Percentiles rank a stretch among this genome's conserved stretches.
These are phyloP conservation scores for Voacanga thouarsii DNA, from an alignment of 257 asterid species.

Conservation along the genomic window DNA sequence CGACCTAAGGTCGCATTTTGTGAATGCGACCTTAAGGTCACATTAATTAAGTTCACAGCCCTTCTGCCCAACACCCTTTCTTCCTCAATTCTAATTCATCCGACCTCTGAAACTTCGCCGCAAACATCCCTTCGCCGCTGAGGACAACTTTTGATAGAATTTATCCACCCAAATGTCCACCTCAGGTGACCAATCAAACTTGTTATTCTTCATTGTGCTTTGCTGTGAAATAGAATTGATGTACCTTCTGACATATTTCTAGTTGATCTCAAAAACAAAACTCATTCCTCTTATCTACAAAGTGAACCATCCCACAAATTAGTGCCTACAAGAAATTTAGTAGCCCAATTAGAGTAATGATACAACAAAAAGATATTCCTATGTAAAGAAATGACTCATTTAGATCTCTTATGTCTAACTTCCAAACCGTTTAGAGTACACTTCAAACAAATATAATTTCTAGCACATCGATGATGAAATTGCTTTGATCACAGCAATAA, in stretches of 20 bases:
- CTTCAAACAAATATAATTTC: background rate
- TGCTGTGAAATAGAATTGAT: constrained; percentile 34
- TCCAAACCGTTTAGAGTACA: background rate
- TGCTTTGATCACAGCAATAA: background rate
- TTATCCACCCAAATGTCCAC: constrained; percentile 14
- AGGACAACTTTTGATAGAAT: constrained; percentile 22
- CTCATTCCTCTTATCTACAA: constrained; percentile 76
- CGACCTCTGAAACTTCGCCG: no score
- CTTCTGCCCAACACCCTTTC: no score
- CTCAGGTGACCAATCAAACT: constrained; percentile 47
- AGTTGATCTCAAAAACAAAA: constrained; percentile 69
- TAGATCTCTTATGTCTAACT: background rate
- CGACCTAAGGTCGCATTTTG: no score
- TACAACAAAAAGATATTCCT: background rate
- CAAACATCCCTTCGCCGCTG: no score
- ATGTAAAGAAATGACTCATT: background rate
- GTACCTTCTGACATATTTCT: constrained; percentile 52
- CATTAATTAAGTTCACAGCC: no score
- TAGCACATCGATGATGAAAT: background rate
- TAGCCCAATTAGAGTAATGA: background rate
- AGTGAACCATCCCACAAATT: constrained; percentile 2
- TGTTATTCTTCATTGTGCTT: constrained; percentile 35
- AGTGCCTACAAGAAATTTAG: background rate
- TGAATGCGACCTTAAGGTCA: no score
- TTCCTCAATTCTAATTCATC: no score